Percentiles rank a stretch among this genome's conserved stretches.
phyloP scores from a whole-genome alignment of 140 eudicot genomes.

The Eryngium alpinum region DNA sequence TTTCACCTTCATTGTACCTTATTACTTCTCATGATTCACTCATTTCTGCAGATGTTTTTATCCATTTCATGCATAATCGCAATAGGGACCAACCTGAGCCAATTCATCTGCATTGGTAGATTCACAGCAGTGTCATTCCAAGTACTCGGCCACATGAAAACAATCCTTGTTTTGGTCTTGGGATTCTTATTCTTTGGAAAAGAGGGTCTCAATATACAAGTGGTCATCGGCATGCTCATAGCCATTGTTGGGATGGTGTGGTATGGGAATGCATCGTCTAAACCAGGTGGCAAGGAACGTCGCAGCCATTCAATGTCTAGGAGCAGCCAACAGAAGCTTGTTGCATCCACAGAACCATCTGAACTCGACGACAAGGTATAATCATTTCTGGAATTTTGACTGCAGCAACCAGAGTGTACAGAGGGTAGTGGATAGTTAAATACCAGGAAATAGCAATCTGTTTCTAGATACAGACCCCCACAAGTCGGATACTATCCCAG shows the following conservation, averaged over 20 bases:
- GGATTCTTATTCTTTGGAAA: conserved; percentile 77
- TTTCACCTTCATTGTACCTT: neutral
- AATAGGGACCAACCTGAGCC: conserved; percentile 76
- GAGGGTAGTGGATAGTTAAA: conserved; percentile 23
- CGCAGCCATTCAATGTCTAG: conserved; percentile 40
- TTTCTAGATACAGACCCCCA: conserved; percentile 11
- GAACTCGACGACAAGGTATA: conserved; percentile 40
- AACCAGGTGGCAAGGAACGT: conserved; percentile 79
- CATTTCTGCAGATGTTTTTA: conserved; percentile 39
- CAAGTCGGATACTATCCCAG: conserved; percentile 19
- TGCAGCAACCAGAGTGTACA: conserved; percentile 24
- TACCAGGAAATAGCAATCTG: conserved; percentile 14
- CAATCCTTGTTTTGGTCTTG: conserved; percentile 63
- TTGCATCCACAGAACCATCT: conserved; percentile 30
- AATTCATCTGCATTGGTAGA: conserved; percentile 80
- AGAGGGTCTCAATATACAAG: conserved; percentile 67
- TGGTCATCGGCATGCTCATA: conserved; percentile 67
- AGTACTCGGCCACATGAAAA: conserved; percentile 85
- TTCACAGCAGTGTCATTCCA: conserved; percentile 80
- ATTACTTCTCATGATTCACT: neutral
- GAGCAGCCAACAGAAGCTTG: conserved; percentile 37
- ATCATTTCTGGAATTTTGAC: conserved; percentile 15
- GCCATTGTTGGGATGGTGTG: conserved; percentile 74
- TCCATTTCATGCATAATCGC: conserved; percentile 74
- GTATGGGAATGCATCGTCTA: conserved; percentile 78